phyloP scores from a whole-genome alignment of 2,329 filamentous ascomycete genomes.

The Xylaria sp. region DNA sequence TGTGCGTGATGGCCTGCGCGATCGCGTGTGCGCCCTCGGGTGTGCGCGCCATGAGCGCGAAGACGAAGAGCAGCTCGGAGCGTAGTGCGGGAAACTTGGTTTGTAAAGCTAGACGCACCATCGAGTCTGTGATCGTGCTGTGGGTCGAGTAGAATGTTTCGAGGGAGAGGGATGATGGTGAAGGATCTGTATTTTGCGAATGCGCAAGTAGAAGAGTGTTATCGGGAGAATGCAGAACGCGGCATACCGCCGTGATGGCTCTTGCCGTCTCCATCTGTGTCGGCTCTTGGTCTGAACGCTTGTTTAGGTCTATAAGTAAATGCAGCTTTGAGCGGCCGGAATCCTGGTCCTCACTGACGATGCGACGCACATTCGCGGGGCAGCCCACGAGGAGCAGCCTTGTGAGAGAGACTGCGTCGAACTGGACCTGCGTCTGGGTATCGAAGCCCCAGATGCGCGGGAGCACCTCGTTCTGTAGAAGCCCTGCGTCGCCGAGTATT shows the following conservation, averaged over 20 bases:
- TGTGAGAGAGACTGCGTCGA: conserved; percentile 67
- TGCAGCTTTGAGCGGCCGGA: conserved; percentile 51
- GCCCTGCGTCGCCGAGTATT: conserved; percentile 56
- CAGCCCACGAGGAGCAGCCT: conserved; percentile 67
- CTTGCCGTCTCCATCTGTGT: conserved; percentile 70
- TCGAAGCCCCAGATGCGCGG: conserved; percentile 67
- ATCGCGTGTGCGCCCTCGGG: conserved; percentile 61
- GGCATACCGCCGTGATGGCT: conserved; percentile 63
- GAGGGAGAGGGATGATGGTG: not conserved
- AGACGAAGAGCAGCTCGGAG: conserved; percentile 71
- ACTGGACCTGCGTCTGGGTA: conserved; percentile 67
- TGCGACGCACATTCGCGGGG: conserved; percentile 60
- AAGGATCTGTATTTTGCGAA: not conserved
- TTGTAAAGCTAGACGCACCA: conserved; percentile 67
- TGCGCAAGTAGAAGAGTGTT: conserved; percentile 23
- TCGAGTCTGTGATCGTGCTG: conserved; percentile 53
- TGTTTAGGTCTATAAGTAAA: conserved; percentile 55
- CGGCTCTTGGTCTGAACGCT: conserved; percentile 62
- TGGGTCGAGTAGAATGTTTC: conserved; percentile 60
- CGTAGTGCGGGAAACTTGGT: conserved; percentile 68
- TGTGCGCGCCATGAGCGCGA: conserved; percentile 69
- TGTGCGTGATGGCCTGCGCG: conserved; percentile 54
- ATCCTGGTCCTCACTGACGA: conserved; percentile 56
- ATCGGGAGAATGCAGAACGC: conserved; percentile 60
- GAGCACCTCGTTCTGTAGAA: conserved; percentile 60